Conservation (phyloP, 768 basidiomycete species). For the Auriscalpium orientale region DNA sequence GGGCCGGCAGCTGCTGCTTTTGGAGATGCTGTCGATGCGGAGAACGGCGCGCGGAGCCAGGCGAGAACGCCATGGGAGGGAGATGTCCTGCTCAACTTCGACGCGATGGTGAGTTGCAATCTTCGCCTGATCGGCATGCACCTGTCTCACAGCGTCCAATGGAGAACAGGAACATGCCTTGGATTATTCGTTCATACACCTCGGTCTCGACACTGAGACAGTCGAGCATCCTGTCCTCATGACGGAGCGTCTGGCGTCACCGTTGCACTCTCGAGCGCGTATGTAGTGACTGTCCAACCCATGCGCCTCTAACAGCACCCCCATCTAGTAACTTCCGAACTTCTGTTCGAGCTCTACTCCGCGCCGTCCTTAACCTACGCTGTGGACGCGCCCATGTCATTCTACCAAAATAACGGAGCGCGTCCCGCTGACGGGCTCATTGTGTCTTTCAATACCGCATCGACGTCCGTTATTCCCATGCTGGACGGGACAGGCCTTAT, state of each 20-base stretch:
- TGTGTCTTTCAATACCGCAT: constrained; percentile 86
- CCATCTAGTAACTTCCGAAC: constrained; percentile 79
- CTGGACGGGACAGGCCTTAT: constrained; percentile 76
- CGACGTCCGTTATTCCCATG: constrained; percentile 87
- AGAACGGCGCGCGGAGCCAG: constrained; percentile 75
- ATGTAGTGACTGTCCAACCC: constrained; percentile 25
- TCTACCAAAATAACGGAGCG: constrained; percentile 70
- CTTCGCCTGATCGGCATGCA: background rate
- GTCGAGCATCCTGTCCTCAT: constrained; percentile 88
- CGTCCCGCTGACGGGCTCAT: constrained; percentile 64
- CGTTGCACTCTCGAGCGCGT: constrained; percentile 83
- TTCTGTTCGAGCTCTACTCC: constrained; percentile 90
- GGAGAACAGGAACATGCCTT: constrained; percentile 79
- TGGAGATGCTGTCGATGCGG: constrained; percentile 80
- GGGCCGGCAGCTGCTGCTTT: constrained; percentile 76
- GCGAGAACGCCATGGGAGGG: constrained; percentile 88
- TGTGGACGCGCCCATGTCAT: constrained; percentile 87
- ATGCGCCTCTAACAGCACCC: background rate
- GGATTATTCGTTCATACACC: constrained; percentile 83
- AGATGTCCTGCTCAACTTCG: constrained; percentile 85
- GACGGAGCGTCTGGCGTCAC: constrained; percentile 86
- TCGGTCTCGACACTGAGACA: constrained; percentile 71
- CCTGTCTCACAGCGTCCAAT: constrained; percentile 1
- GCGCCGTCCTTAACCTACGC: constrained; percentile 84
- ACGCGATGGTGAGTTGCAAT: constrained; percentile 69